Conservation (phyloP, 2,329 filamentous ascomycete genomes). For the Falciphora oryzae region DNA sequence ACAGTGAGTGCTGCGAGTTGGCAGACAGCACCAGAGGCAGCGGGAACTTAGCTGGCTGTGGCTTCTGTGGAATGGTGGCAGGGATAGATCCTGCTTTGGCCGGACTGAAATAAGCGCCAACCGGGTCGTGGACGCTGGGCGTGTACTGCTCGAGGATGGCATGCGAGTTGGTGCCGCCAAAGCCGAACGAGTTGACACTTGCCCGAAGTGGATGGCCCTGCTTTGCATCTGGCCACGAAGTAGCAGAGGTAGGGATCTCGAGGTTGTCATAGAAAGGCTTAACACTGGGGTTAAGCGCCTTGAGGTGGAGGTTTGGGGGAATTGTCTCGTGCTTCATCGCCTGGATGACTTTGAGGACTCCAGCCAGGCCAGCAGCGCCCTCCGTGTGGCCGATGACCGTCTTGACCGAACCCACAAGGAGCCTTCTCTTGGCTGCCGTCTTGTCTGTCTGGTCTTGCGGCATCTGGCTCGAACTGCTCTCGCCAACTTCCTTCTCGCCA, state of each 20-base stretch:
- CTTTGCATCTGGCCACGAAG: slow-evolving; percentile 28
- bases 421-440: slow-evolving; percentile 12
- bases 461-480: background rate
- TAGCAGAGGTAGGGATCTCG: slow-evolving; percentile 25
- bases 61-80: background rate
- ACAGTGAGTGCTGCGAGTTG: slow-evolving; percentile 28
- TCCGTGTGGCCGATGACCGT: slow-evolving; percentile 45
- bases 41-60: background rate
- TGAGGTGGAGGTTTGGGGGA: slow-evolving; percentile 38
- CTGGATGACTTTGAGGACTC: slow-evolving; percentile 38
- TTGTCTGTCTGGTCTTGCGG: background rate
- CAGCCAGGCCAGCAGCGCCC: slow-evolving; percentile 42
- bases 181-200: slow-evolving; percentile 40
- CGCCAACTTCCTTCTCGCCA: too few species aligned
- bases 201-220: slow-evolving; percentile 32
- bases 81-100: background rate
- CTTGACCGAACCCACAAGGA: slow-evolving; percentile 37
- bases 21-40: slow-evolving; percentile 34
- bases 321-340: slow-evolving; percentile 33
- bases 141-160: slow-evolving; percentile 36
- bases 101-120: slow-evolving; percentile 11
- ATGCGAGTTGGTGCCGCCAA: slow-evolving; percentile 39
- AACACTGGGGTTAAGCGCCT: slow-evolving; percentile 34
- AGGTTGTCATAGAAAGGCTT: slow-evolving; percentile 28
- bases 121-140: slow-evolving; percentile 24